Percentiles rank a stretch among this genome's conserved stretches.
These are phyloP conservation scores for Boletus vinaceobasis DNA, from an alignment of 768 basidiomycete genomes.

Conservation along the genomic window DNA sequence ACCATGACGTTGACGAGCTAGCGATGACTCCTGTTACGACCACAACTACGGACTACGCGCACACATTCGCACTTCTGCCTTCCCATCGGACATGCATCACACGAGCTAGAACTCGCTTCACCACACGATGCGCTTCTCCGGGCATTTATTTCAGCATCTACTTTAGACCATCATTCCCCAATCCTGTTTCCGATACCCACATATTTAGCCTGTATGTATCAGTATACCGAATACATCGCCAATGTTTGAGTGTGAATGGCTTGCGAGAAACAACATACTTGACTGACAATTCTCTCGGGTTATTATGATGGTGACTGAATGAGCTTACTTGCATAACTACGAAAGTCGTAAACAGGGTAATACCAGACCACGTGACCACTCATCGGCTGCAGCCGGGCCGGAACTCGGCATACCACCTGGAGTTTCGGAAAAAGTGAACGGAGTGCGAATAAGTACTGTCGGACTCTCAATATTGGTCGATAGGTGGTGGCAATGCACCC, in stretches of 20 bases:
- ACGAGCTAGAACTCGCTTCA: conserved; percentile 1
- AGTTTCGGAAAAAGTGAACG: no score
- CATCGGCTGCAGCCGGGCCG: neutral
- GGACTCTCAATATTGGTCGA: no score
- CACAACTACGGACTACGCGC: conserved; percentile 1
- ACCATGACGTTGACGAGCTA: conserved; percentile 8
- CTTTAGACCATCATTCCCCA: conserved; percentile 23
- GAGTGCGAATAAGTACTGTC: no score
- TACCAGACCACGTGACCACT: conserved; percentile 12
- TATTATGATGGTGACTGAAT: no score
- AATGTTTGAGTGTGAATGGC: neutral
- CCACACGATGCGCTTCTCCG: conserved; percentile 1
- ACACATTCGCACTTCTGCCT: neutral
- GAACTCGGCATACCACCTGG: no score
- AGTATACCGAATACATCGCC: conserved; percentile 20
- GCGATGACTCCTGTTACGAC: conserved; percentile 10
- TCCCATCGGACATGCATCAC: conserved; percentile 8
- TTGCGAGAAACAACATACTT: neutral
- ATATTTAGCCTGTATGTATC: conserved; percentile 29
- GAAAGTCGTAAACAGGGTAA: neutral
- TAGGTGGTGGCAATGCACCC: no score
- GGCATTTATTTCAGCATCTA: conserved; percentile 29
- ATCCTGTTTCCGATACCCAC: conserved; percentile 24
- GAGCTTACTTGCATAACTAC: no score
- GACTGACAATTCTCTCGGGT: neutral